A percentile compares a stretch with the other conserved stretches of the same genome.
phyloP scores from a whole-genome alignment of 345 rosid species.

The Syzygium grande region DNA sequence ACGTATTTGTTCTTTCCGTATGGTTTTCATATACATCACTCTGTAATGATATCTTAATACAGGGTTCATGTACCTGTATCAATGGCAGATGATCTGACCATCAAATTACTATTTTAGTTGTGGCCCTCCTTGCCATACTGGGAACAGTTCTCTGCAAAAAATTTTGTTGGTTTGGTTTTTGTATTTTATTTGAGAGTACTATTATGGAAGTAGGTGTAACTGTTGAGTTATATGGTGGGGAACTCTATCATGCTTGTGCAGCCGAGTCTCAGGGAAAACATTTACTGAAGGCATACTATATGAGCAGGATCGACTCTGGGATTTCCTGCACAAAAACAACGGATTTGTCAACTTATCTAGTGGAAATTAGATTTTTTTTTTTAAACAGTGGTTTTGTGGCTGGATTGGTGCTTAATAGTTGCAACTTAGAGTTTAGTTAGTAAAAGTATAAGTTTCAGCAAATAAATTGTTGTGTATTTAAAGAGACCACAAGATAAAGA shows the following conservation, averaged over 20 bases:
- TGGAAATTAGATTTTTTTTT: not conserved
- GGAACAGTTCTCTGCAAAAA: not conserved
- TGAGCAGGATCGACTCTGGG: not conserved
- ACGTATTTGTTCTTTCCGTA: not conserved
- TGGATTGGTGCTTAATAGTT: not conserved
- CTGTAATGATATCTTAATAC: not conserved
- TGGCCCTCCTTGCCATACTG: not conserved
- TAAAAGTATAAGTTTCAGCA: not conserved
- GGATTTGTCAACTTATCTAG: not conserved
- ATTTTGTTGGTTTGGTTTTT: not conserved
- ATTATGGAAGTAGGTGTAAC: not conserved
- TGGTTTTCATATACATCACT: not conserved
- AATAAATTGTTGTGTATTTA: not conserved
- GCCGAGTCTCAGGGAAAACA: not conserved
- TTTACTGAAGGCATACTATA: not conserved
- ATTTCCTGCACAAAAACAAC: not conserved
- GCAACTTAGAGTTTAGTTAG: not conserved
- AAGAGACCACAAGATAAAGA: not conserved
- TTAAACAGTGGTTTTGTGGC: not conserved
- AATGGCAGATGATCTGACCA: not conserved
- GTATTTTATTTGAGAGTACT: not conserved
- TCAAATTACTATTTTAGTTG: not conserved
- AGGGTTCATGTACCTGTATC: not conserved
- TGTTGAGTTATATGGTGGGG: not conserved
- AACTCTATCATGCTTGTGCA: not conserved